These are phyloP conservation scores for Xylaria flabelliformis DNA, from an alignment of 495 filamentous ascomycete genomes.

Conservation along the genomic window DNA sequence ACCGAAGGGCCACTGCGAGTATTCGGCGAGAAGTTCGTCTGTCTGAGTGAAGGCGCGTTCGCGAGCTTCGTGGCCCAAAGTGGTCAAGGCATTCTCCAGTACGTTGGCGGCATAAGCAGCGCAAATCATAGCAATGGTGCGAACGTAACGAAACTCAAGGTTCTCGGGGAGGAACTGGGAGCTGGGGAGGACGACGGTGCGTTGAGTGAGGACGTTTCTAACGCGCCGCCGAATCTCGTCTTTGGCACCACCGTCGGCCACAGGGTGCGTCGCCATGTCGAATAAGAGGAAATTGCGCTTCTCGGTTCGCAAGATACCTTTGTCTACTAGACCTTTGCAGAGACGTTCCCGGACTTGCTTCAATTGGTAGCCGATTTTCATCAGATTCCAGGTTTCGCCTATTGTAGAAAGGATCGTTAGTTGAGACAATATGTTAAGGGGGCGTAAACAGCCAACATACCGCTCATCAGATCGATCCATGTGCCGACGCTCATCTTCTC, in stretches of 20 bases:
- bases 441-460: slow-evolving; percentile 56
- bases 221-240: slow-evolving; percentile 94
- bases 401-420: slow-evolving; percentile 34
- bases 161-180: slow-evolving; percentile 91
- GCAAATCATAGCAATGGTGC: slow-evolving; percentile 95
- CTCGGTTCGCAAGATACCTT: slow-evolving; percentile 96
- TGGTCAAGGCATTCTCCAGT: slow-evolving; percentile 93
- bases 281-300: slow-evolving; percentile 99
- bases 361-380: slow-evolving; percentile 99
- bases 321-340: slow-evolving; percentile 97
- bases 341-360: slow-evolving; percentile 98
- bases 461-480: slow-evolving; percentile 98
- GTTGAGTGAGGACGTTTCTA: slow-evolving; percentile 87
- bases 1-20: slow-evolving; percentile 95
- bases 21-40: slow-evolving; percentile 93
- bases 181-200: slow-evolving; percentile 86
- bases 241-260: slow-evolving; percentile 95
- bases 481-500: slow-evolving; percentile 99
- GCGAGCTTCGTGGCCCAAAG: slow-evolving; percentile 89
- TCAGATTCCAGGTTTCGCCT: slow-evolving; percentile 99
- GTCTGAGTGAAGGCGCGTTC: slow-evolving; percentile 96
- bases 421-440: slow-evolving; percentile 25
- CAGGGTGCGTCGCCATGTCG: slow-evolving; percentile 99
- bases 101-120: slow-evolving; percentile 98
- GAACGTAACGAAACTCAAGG: slow-evolving; percentile 87